Conservation (phyloP, 768 basidiomycete genomes). For the Russula griseocarnosa region DNA sequence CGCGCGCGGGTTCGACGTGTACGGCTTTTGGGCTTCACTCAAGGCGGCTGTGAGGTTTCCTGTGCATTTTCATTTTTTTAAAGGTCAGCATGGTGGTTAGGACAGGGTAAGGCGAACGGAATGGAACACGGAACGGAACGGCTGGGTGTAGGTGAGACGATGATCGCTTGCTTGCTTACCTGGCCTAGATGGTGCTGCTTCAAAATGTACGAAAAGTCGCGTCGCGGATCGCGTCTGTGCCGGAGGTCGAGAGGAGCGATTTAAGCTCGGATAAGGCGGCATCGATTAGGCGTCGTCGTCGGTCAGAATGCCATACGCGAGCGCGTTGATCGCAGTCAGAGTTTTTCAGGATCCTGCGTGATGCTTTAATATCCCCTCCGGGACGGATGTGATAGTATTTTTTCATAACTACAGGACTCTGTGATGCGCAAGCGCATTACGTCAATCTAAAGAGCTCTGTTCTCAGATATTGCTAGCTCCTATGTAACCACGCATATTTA, state of each 20-base stretch:
- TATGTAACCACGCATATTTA: slow-evolving; percentile 4
- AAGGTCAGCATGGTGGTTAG: background rate
- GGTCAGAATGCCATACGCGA: slow-evolving; percentile 88
- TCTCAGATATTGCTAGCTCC: no score
- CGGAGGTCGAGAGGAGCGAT: slow-evolving; percentile 60
- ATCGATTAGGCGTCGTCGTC: slow-evolving; percentile 75
- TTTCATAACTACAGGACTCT: no score
- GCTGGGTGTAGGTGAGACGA: no score
- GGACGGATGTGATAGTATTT: no score
- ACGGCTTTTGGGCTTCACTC: slow-evolving; percentile 52
- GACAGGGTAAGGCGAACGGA: background rate
- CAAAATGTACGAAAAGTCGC: slow-evolving; percentile 69
- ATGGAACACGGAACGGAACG: no score
- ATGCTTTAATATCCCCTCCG: no score
- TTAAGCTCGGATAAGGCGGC: slow-evolving; percentile 82
- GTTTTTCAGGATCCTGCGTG: slow-evolving; percentile 68
- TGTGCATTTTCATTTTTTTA: slow-evolving; percentile 31
- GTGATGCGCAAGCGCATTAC: no score
- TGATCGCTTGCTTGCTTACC: slow-evolving; percentile 43
- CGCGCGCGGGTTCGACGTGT: slow-evolving; percentile 50
- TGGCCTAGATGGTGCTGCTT: slow-evolving; percentile 68
- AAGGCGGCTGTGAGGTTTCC: slow-evolving; percentile 37
- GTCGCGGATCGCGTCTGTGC: slow-evolving; percentile 59
- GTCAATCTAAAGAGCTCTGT: no score
- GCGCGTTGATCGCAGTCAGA: slow-evolving; percentile 73